Percentiles rank a stretch among this genome's conserved stretches.
These are phyloP conservation scores for Trichophyton equinum DNA, from an alignment of 2,329 filamentous ascomycete genomes.

Conservation along the genomic window DNA sequence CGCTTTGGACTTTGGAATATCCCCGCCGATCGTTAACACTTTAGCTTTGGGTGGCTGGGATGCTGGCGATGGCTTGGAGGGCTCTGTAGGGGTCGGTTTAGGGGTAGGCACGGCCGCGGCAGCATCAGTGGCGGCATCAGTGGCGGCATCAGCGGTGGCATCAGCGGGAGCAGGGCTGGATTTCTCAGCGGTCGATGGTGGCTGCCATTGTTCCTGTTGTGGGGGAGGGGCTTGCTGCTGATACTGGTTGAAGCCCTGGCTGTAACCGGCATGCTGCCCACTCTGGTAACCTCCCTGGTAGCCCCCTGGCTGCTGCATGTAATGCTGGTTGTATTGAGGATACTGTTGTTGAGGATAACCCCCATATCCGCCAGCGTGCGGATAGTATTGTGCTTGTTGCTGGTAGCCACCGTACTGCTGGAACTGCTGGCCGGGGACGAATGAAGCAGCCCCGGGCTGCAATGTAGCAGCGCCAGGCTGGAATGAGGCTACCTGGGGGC, in stretches of 20 bases:
- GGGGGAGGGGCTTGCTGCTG: constrained; percentile 28
- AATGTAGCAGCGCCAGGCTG: constrained; percentile 55
- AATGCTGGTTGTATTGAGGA: constrained; percentile 21
- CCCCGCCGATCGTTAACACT: constrained; percentile 48
- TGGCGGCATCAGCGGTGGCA: background rate
- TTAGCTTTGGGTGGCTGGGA: constrained; percentile 43
- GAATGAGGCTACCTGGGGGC: constrained; percentile 13
- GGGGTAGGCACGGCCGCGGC: constrained; percentile 14
- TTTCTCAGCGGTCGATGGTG: constrained; percentile 10
- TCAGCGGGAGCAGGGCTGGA: constrained; percentile 7
- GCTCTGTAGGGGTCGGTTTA: constrained; percentile 37
- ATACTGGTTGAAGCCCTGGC: constrained; percentile 29
- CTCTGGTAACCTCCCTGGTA: constrained; percentile 15
- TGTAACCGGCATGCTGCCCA: background rate
- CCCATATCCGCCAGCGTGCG: constrained; percentile 40
- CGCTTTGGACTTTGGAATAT: constrained; percentile 57
- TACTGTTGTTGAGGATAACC: constrained; percentile 39
- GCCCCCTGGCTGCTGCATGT: constrained; percentile 37
- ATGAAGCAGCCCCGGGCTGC: constrained; percentile 56
- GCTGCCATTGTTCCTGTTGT: constrained; percentile 33
- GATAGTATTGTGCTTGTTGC: constrained; percentile 37
- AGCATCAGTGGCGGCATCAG: background rate
- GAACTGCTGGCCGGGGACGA: constrained; percentile 60
- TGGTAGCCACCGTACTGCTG: constrained; percentile 46
- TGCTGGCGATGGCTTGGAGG: constrained; percentile 28